Percentiles rank a stretch among this genome's conserved stretches.
phyloP scores from a whole-genome alignment of 352 stramenopile genomes.

The Phytophthora sansomeana region DNA sequence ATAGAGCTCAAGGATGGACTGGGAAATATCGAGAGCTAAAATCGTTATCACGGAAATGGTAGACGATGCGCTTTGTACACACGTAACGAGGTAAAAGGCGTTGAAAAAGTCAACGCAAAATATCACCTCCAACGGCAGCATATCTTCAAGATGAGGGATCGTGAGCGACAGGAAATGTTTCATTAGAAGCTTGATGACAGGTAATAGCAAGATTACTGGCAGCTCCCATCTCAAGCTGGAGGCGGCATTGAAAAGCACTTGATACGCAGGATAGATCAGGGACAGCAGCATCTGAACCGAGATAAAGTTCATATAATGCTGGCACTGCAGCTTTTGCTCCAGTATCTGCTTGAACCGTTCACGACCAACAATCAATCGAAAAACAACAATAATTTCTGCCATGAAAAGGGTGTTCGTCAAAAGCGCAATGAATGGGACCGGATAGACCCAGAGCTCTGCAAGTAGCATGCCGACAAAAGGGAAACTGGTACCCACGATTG shows the following conservation, averaged over 20 bases:
- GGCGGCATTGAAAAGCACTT: conserved; percentile 18
- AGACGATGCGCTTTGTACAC: conserved; percentile 8
- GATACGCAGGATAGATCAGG: conserved; percentile 27
- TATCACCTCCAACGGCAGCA: conserved; percentile 1
- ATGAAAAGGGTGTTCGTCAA: too few relatives aligned
- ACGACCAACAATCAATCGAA: conserved; percentile 3
- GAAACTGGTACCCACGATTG: too few relatives aligned
- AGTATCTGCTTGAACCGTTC: background rate
- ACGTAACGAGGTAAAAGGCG: background rate
- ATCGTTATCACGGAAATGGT: conserved; percentile 4
- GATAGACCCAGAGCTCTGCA: too few relatives aligned
- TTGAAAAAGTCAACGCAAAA: conserved; percentile 11
- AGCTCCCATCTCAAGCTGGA: conserved; percentile 10
- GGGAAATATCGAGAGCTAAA: background rate
- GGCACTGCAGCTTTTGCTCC: background rate
- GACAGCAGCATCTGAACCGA: conserved; percentile 8
- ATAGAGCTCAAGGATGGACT: background rate
- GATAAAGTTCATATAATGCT: conserved; percentile 13
- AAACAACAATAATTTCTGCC: too few relatives aligned
- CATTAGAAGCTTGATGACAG: conserved; percentile 8
- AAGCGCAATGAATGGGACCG: too few relatives aligned
- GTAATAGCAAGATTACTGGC: conserved; percentile 3
- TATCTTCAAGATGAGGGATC: background rate
- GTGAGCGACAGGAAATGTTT: background rate
- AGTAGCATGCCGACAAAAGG: too few relatives aligned